Conservation (phyloP, 164 flowering plant genomes). For the Paratinospora sagittata region DNA sequence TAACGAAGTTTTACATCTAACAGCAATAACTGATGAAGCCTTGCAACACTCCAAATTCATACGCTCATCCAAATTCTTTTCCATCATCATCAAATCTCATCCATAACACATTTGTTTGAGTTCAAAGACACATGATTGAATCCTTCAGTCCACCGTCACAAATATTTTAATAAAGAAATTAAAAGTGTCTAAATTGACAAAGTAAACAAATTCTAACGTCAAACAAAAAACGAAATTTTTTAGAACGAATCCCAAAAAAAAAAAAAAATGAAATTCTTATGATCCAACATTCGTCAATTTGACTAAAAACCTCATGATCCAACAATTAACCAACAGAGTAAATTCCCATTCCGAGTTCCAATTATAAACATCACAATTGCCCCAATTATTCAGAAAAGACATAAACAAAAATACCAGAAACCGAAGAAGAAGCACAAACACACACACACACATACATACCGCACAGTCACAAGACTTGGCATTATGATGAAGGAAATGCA, state of each 20-base stretch:
- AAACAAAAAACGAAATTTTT: too few relatives aligned
- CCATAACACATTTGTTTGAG: too few relatives aligned
- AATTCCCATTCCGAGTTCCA: background rate
- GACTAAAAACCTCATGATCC: background rate
- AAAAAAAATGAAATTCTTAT: background rate
- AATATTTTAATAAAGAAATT: background rate
- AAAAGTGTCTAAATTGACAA: background rate
- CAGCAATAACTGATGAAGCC: background rate
- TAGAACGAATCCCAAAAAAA: background rate
- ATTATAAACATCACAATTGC: background rate
- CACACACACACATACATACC: background rate
- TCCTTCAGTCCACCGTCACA: background rate
- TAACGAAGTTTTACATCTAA: background rate
- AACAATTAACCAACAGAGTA: too few relatives aligned
- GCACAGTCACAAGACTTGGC: constrained; percentile 19
- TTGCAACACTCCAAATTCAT: background rate
- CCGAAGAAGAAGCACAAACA: background rate
- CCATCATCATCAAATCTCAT: too few relatives aligned
- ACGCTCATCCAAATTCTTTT: too few relatives aligned
- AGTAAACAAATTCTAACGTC: too few relatives aligned
- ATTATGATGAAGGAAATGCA: constrained; percentile 5
- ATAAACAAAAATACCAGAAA: background rate
- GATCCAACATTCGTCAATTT: background rate
- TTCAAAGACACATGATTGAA: too few relatives aligned
- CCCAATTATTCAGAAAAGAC: background rate